Conservation (phyloP, 352 stramenopile species). For the Pythium dissotocum region DNA sequence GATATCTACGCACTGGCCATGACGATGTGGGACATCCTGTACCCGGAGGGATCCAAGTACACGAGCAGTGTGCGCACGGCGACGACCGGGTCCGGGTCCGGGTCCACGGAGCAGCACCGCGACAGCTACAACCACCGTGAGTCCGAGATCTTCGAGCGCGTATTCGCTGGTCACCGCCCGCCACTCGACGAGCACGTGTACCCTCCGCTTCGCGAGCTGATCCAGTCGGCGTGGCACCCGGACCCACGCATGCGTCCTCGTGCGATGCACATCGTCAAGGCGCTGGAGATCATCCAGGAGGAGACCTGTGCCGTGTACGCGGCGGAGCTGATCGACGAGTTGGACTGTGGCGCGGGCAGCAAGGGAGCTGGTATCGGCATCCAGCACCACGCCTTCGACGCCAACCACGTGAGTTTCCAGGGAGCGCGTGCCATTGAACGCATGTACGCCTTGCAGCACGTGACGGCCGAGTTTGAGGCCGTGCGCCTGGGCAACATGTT, state of each 20-base stretch:
- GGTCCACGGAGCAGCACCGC: not conserved
- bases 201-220: conserved; percentile 53
- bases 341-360: conserved; percentile 22
- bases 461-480: conserved; percentile 24
- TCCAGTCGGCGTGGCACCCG: conserved; percentile 53
- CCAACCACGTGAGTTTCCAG: conserved; percentile 18
- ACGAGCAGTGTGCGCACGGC: not conserved
- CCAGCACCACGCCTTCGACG: not conserved
- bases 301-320: conserved; percentile 52
- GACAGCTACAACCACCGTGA: conserved; percentile 25
- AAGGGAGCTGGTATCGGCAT: too few relatives aligned
- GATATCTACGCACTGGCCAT: conserved; percentile 54
- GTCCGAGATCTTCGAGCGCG: conserved; percentile 40
- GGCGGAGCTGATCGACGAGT: conserved; percentile 45
- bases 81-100: too few relatives aligned
- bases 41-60: conserved; percentile 30
- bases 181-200: conserved; percentile 39
- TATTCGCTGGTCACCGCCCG: conserved; percentile 44
- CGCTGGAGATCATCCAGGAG: conserved; percentile 64
- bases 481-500: conserved; percentile 40
- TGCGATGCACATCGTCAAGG: conserved; percentile 43
- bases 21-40: conserved; percentile 63
- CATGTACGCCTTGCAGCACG: conserved; percentile 8
- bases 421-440: conserved; percentile 23
- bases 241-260: conserved; percentile 52